Conservation (phyloP, 306 rosid genomes). For the Corylus americana region DNA sequence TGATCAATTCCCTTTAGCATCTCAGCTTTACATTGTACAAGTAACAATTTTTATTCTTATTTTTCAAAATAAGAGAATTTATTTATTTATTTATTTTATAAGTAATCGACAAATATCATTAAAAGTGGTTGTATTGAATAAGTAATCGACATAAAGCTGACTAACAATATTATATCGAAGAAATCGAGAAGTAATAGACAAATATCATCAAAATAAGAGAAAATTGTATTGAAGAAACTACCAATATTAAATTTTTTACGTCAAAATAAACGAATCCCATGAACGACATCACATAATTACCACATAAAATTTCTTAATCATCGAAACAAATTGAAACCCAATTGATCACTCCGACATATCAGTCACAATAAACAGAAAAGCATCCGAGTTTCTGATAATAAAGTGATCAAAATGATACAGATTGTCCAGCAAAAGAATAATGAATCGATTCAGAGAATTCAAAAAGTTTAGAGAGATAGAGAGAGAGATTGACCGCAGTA, state of each 20-base stretch:
- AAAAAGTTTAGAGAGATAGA: background rate
- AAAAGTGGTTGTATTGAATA: too few species aligned
- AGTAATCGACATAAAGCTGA: too few species aligned
- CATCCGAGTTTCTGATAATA: background rate
- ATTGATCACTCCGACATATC: background rate
- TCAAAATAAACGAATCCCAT: background rate
- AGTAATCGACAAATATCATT: too few species aligned
- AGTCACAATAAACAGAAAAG: background rate
- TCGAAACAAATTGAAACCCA: background rate
- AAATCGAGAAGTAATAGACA: too few species aligned
- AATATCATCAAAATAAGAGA: too few species aligned
- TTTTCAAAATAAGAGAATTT: too few species aligned
- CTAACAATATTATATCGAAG: too few species aligned
- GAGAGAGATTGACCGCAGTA: slow-evolving; percentile 50
- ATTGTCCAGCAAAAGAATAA: background rate
- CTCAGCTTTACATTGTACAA: too few species aligned
- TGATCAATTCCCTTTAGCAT: too few species aligned
- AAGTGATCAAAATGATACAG: background rate
- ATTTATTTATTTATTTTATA: too few species aligned
- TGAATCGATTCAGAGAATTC: background rate
- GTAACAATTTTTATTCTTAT: too few species aligned
- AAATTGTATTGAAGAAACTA: too few species aligned
- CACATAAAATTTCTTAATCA: background rate
- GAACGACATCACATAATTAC: background rate
- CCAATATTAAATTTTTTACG: background rate